Evolutionary conservation across 2,329 filamentous ascomycete species (phyloP).

Genomic region (Arthrobotrys sinensis): DNA sequence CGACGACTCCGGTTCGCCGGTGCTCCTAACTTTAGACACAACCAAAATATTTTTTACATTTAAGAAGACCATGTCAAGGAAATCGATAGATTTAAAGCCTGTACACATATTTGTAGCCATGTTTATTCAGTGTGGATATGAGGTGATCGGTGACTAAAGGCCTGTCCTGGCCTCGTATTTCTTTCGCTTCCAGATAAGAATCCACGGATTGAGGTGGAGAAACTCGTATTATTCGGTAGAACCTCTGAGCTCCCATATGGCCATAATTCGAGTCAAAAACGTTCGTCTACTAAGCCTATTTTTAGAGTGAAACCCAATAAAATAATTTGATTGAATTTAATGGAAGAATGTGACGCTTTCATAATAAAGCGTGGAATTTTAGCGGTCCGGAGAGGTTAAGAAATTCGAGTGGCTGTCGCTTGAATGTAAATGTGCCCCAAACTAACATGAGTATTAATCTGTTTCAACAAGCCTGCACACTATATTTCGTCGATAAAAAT

Average conservation of each 20-base stretch:
- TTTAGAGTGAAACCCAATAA: neutral
- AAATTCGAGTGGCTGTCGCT: neutral
- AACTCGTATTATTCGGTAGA: slow-evolving; percentile 40
- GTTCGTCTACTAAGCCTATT: neutral
- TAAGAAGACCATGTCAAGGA: neutral
- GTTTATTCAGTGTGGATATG: slow-evolving; percentile 2
- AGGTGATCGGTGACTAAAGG: slow-evolving; percentile 25
- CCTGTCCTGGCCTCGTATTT: slow-evolving; percentile 45
- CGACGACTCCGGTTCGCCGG: slow-evolving; percentile 21
- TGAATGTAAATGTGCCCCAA: neutral
- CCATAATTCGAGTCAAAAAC: neutral
- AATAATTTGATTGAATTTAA: neutral
- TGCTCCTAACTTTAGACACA: neutral
- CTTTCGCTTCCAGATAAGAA: slow-evolving; percentile 57
- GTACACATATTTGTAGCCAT: neutral
- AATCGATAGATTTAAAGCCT: neutral
- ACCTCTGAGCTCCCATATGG: slow-evolving; percentile 37
- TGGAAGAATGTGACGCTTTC: neutral
- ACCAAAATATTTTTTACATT: neutral
- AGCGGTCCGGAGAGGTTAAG: no score
- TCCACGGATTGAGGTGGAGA: slow-evolving; percentile 44
- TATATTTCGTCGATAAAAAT: slow-evolving; percentile 13
- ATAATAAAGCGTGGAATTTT: neutral
- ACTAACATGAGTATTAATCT: neutral
- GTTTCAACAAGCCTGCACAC: slow-evolving; percentile 8